Conservation (phyloP, 2,329 filamentous ascomycete genomes). For the Eutypella sp. region DNA sequence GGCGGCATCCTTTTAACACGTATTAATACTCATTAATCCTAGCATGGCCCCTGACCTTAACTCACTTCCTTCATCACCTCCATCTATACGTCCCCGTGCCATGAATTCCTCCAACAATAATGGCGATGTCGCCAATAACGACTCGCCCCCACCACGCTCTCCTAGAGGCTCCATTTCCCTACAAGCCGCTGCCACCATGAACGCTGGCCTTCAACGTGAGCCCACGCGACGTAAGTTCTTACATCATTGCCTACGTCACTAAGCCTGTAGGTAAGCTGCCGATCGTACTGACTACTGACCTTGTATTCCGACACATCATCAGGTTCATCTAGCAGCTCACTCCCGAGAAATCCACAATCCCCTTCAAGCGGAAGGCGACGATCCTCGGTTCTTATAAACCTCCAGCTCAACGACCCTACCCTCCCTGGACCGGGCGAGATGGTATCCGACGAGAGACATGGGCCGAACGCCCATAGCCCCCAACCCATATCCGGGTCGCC, state of each 20-base stretch:
- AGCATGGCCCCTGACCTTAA: constrained; percentile 54
- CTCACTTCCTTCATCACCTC: constrained; percentile 48
- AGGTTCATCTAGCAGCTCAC: constrained; percentile 51
- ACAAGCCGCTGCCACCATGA: constrained; percentile 71
- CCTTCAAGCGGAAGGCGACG: constrained; percentile 54
- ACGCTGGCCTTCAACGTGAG: constrained; percentile 67
- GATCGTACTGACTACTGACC: too few species aligned
- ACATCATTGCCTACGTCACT: neutral
- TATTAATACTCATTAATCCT: neutral
- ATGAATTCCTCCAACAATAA: constrained; percentile 29
- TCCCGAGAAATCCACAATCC: constrained; percentile 39
- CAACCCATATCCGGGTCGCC: constrained; percentile 45
- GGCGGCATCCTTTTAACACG: neutral
- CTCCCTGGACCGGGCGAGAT: constrained; percentile 67
- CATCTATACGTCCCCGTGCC: constrained; percentile 31
- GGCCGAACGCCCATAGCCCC: constrained; percentile 35
- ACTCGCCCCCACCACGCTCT: constrained; percentile 58
- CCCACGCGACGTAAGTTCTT: constrained; percentile 48
- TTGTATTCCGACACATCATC: constrained; percentile 7
- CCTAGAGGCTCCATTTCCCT: constrained; percentile 58
- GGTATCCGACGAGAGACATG: constrained; percentile 41
- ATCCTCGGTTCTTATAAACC: constrained; percentile 66
- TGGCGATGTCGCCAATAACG: constrained; percentile 30
- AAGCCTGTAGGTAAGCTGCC: too few species aligned
- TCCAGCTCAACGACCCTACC: constrained; percentile 67